A percentile compares a stretch with the other conserved stretches of the same genome.
Evolutionary conservation across 1,284 basidiomycete genomes (phyloP).

Genomic region (Cystobasidium slooffiae): DNA sequence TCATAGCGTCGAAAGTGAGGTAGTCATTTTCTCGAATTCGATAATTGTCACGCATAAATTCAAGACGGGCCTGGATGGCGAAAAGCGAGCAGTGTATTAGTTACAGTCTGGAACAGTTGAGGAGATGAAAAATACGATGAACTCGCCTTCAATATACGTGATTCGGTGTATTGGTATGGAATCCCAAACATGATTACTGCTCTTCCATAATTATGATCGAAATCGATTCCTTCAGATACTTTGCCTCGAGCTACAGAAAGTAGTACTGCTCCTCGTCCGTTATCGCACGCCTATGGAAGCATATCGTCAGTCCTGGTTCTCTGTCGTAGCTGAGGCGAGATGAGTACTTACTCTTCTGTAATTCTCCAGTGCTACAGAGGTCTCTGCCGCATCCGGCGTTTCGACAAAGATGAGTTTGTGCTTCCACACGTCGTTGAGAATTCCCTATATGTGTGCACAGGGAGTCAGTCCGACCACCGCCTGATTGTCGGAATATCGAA

Average conservation of each 20-base stretch:
- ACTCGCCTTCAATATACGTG: slow-evolving; percentile 80
- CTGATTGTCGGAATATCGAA: not conserved
- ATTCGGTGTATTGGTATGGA: slow-evolving; percentile 84
- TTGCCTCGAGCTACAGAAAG: slow-evolving; percentile 98
- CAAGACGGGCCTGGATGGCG: slow-evolving; percentile 72
- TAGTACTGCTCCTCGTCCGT: slow-evolving; percentile 94
- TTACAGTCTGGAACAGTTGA: too few relatives aligned
- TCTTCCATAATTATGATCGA: slow-evolving; percentile 98
- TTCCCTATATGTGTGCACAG: slow-evolving; percentile 67
- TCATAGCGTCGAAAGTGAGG: slow-evolving; percentile 98
- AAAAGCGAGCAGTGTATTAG: not conserved
- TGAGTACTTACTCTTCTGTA: slow-evolving; percentile 74
- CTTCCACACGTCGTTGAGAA: slow-evolving; percentile 99
- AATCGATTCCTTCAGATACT: slow-evolving; percentile 99
- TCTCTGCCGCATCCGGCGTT: slow-evolving; percentile 98
- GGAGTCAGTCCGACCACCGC: not conserved
- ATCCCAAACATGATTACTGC: slow-evolving; percentile 96
- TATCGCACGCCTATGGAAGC: slow-evolving; percentile 83
- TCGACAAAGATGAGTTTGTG: slow-evolving; percentile 99
- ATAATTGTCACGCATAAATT: slow-evolving; percentile 98
- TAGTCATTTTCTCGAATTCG: slow-evolving; percentile 98
- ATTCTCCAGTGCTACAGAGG: slow-evolving; percentile 95
- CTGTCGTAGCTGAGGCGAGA: not conserved
- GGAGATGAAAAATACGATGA: too few relatives aligned
- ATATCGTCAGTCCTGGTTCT: not conserved